Conservation (phyloP, 1,284 basidiomycete genomes). For the Ganoderma resinaceum region DNA sequence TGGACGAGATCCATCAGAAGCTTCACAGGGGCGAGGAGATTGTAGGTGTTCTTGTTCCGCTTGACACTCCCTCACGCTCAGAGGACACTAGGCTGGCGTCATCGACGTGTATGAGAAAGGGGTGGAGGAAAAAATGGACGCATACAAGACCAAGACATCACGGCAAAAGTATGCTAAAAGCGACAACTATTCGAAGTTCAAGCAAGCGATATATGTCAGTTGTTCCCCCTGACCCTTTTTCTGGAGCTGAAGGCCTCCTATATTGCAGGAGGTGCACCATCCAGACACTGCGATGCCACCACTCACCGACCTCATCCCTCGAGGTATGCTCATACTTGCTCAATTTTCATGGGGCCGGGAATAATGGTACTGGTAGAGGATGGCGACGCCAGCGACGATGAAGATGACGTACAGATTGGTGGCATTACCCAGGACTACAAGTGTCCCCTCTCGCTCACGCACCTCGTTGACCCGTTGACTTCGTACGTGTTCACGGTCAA, state of each 20-base stretch:
- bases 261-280: slow-evolving; percentile 68
- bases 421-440: slow-evolving; percentile 83
- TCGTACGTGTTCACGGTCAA: slow-evolving; percentile 57
- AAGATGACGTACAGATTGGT: slow-evolving; percentile 85
- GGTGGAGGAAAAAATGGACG: slow-evolving; percentile 49
- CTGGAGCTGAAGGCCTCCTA: neutral
- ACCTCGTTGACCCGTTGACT: slow-evolving; percentile 73
- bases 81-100: slow-evolving; percentile 50
- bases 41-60: slow-evolving; percentile 48
- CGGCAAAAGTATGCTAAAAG: slow-evolving; percentile 78
- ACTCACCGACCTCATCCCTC: slow-evolving; percentile 72
- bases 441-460: slow-evolving; percentile 77
- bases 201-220: slow-evolving; percentile 65
- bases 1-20: slow-evolving; percentile 63
- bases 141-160: slow-evolving; percentile 66
- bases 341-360: slow-evolving; percentile 5
- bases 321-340: slow-evolving; percentile 53
- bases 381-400: slow-evolving; percentile 79
- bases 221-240: neutral
- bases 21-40: slow-evolving; percentile 61
- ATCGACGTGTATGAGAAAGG: slow-evolving; percentile 53
- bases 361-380: slow-evolving; percentile 55
- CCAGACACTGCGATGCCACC: slow-evolving; percentile 77
- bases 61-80: neutral
- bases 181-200: slow-evolving; percentile 69